phyloP scores from a whole-genome alignment of 2,329 filamentous ascomycete species.

The Chaetothyriales sp. region DNA sequence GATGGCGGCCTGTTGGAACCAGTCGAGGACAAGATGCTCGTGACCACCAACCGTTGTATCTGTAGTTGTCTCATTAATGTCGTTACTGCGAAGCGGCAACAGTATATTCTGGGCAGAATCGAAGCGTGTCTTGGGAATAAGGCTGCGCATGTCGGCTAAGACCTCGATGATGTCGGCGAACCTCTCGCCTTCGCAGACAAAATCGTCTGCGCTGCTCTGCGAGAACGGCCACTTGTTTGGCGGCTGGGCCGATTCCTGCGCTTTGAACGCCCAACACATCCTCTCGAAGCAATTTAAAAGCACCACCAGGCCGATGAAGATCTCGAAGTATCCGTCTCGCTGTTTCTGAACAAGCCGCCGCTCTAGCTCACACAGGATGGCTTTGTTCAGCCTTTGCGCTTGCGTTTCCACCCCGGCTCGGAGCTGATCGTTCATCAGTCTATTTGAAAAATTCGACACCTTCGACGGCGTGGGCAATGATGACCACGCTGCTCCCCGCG shows the following conservation, averaged over 20 bases:
- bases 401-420: slow-evolving; percentile 41
- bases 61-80: slow-evolving; percentile 13
- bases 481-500: slow-evolving; percentile 5
- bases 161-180: slow-evolving; percentile 44
- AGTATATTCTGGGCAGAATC: slow-evolving; percentile 26
- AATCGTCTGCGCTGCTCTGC: slow-evolving; percentile 36
- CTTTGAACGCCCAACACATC: slow-evolving; percentile 43
- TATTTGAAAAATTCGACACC: slow-evolving; percentile 30
- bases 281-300: slow-evolving; percentile 45
- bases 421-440: slow-evolving; percentile 38
- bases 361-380: slow-evolving; percentile 45
- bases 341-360: slow-evolving; percentile 40
- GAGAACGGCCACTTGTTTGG: slow-evolving; percentile 35
- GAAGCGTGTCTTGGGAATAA: slow-evolving; percentile 28
- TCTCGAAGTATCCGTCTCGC: slow-evolving; percentile 42
- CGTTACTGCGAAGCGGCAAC: slow-evolving; percentile 25
- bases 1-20: slow-evolving; percentile 29
- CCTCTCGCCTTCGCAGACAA: slow-evolving; percentile 41
- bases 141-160: slow-evolving; percentile 41
- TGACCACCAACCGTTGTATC: background rate
- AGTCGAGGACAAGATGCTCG: slow-evolving; percentile 15
- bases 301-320: slow-evolving; percentile 44
- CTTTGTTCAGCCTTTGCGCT: slow-evolving; percentile 36
- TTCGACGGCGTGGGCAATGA: slow-evolving; percentile 18
- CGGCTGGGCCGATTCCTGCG: slow-evolving; percentile 29